phyloP scores from a whole-genome alignment of 78 protist genomes.

The Dictyostelium discoideum region DNA sequence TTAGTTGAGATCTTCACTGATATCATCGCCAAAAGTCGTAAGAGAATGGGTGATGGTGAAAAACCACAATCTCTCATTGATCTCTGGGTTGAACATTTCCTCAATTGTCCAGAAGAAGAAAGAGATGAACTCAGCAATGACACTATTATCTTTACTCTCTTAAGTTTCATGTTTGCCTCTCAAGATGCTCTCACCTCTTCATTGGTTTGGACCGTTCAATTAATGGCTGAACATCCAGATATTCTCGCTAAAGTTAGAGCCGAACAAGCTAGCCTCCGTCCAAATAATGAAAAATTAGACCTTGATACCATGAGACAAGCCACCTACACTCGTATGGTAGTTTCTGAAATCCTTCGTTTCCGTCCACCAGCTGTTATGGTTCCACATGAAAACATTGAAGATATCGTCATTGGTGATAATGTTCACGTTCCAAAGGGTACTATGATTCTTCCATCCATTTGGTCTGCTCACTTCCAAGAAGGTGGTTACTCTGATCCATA shows the following conservation, averaged over 20 bases:
- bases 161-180: slow-evolving; percentile 86
- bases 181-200: slow-evolving; percentile 88
- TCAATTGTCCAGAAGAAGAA: slow-evolving; percentile 40
- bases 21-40: slow-evolving; percentile 23
- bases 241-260: slow-evolving; percentile 75
- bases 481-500: slow-evolving; percentile 69
- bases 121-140: slow-evolving; percentile 54
- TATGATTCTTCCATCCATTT: slow-evolving; percentile 86
- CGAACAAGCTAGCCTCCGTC: slow-evolving; percentile 80
- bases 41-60: slow-evolving; percentile 52
- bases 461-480: slow-evolving; percentile 67
- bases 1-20: slow-evolving; percentile 50
- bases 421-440: slow-evolving; percentile 82
- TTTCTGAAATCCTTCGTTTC: slow-evolving; percentile 86
- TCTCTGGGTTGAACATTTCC: slow-evolving; percentile 72
- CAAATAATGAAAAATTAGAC: slow-evolving; percentile 26
- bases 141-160: slow-evolving; percentile 28
- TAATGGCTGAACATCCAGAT: slow-evolving; percentile 81
- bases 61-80: slow-evolving; percentile 64
- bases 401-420: slow-evolving; percentile 63
- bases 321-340: slow-evolving; percentile 82
- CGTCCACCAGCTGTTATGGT: slow-evolving; percentile 90
- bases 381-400: slow-evolving; percentile 77
- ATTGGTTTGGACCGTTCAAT: slow-evolving; percentile 75
- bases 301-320: slow-evolving; percentile 73